Evolutionary conservation across 148 eudicot genomes (phyloP).

Genomic region (Talinum fruticosum): DNA sequence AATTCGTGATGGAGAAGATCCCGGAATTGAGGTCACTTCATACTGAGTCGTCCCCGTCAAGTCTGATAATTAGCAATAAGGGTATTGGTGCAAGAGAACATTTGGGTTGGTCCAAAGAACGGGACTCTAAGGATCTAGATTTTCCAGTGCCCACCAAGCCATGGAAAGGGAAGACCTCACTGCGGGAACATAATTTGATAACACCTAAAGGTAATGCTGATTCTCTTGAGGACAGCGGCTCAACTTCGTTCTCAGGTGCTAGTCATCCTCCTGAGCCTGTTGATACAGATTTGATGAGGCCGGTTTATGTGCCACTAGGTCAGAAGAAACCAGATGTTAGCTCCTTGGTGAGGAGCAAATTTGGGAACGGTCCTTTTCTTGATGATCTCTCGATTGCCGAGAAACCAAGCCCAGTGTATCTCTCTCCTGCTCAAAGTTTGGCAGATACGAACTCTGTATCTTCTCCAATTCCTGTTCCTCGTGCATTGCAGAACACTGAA

Average conservation of each 20-base stretch:
- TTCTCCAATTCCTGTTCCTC: slow-evolving; percentile 41
- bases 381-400: slow-evolving; percentile 58
- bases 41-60: slow-evolving; percentile 31
- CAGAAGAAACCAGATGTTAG: slow-evolving; percentile 53
- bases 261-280: slow-evolving; percentile 85
- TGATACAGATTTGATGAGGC: slow-evolving; percentile 62
- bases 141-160: slow-evolving; percentile 37
- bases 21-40: slow-evolving; percentile 43
- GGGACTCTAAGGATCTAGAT: slow-evolving; percentile 33
- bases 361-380: slow-evolving; percentile 63
- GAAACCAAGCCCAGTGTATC: slow-evolving; percentile 39
- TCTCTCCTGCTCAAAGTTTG: slow-evolving; percentile 48
- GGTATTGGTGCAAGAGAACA: slow-evolving; percentile 36
- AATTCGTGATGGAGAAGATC: slow-evolving; percentile 54
- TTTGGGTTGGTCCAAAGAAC: slow-evolving; percentile 28
- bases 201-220: slow-evolving; percentile 48
- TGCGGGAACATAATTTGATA: slow-evolving; percentile 43
- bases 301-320: slow-evolving; percentile 60
- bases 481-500: slow-evolving; percentile 56
- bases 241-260: slow-evolving; percentile 60
- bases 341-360: slow-evolving; percentile 53
- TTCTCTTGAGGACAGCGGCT: slow-evolving; percentile 49
- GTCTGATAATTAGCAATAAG: slow-evolving; percentile 27
- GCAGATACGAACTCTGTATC: slow-evolving; percentile 45
- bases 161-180: slow-evolving; percentile 54